Conservation (phyloP, 805 yeast genomes). For the Candida insectorum region DNA sequence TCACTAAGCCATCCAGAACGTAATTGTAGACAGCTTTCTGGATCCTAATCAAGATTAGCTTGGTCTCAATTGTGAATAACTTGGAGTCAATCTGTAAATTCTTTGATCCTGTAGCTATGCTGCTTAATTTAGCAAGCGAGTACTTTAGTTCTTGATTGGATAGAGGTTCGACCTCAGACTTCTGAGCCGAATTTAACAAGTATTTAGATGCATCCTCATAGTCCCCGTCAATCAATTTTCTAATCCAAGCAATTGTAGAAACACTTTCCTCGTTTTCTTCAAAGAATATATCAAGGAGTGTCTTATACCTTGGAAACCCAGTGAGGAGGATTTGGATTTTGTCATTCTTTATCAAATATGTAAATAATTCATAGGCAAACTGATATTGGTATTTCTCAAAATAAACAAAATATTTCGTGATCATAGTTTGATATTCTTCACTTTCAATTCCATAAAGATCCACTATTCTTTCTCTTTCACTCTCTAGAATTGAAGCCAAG, state of each 20-base stretch:
- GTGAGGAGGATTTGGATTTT: slow-evolving; percentile 53
- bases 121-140: slow-evolving; percentile 69
- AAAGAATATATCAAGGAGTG: slow-evolving; percentile 52
- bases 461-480: slow-evolving; percentile 21
- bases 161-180: slow-evolving; percentile 35
- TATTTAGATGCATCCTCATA: slow-evolving; percentile 49
- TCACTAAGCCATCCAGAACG: slow-evolving; percentile 7
- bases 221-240: slow-evolving; percentile 50
- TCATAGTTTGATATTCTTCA: slow-evolving; percentile 14
- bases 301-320: slow-evolving; percentile 52
- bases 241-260: slow-evolving; percentile 69
- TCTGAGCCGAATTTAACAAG: slow-evolving; percentile 39
- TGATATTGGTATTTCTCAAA: slow-evolving; percentile 61
- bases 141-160: slow-evolving; percentile 52
- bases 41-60: slow-evolving; percentile 45
- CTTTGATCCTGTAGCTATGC: slow-evolving; percentile 38
- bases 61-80: slow-evolving; percentile 47
- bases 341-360: slow-evolving; percentile 51
- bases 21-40: slow-evolving; percentile 37
- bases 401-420: slow-evolving; percentile 41
- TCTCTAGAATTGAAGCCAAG: slow-evolving; percentile 48
- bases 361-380: slow-evolving; percentile 66
- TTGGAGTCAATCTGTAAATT: slow-evolving; percentile 16
- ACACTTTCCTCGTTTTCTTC: slow-evolving; percentile 36
- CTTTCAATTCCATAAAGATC: slow-evolving; percentile 16